Base-by-base conservation (phyloP, 1,284 basidiomycete species). In the Malassezia furfur region DNA sequence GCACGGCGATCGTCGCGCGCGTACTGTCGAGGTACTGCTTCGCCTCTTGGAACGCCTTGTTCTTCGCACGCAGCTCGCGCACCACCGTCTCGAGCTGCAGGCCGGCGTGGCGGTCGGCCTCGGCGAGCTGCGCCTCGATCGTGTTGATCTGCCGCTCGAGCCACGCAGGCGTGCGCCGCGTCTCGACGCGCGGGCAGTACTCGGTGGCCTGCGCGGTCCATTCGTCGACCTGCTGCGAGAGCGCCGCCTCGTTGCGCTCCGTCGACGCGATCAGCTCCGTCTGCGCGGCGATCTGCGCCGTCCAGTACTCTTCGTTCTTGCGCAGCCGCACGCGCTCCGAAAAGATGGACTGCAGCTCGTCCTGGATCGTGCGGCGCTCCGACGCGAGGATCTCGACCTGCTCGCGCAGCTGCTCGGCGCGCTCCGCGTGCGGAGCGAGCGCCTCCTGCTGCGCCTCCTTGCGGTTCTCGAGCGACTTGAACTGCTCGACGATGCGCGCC, bases 1-100 rank as follows among this genome's bases (percentile, higher is more conserved):
- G 46, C 8, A 44, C 21, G 15, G 22, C 38, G 43, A 51, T 50
- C n/a, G 50, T 53, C 3, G 39, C 11, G 37, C 43, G 86, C 83
- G 77, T 80, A 68, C 79, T 82, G 73, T 86, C 84, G 30, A 85
- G 82, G 61, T 84, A 82, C 57, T 81, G 79, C 59, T 91, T 76
- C 0, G 87, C 84, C 30, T 78, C 78, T 61, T 85, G 78, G 3
- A 86, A 80, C 1, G 82, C 82, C 1, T 83, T 79, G 17, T 85
- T 78, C 43, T 60, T 65, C 49, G 83, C 80, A 10, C 81, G 80
- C 38, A 57, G 39, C 19, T 57, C 55, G 21, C 50, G 50, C 31
- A 57, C 47, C 4, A 57, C 50, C 22, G 30, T 19, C 4, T 57
- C 55, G 17, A 57, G 46, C n/a, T 41, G 39, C 30, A 37, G 38